phyloP scores from a whole-genome alignment of 179 eudicot genomes.

The Silene noctiflora region DNA sequence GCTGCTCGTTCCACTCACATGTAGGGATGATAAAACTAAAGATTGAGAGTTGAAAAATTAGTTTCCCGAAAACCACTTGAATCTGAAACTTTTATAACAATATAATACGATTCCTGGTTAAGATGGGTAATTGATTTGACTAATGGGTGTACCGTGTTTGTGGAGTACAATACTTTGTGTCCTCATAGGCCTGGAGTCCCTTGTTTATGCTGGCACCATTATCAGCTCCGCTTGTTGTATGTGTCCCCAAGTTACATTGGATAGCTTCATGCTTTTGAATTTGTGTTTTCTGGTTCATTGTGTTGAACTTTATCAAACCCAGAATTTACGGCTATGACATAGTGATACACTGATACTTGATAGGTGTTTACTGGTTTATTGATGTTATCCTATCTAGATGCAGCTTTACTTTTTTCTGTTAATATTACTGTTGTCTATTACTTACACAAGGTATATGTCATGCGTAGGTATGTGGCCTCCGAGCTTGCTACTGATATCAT shows the following conservation, averaged over 20 bases:
- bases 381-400: neutral
- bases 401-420: neutral
- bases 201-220: no score
- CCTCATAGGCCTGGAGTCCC: no score
- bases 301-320: neutral
- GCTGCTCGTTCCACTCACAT: neutral
- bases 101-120: no score
- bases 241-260: neutral
- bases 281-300: neutral
- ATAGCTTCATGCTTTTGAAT: neutral
- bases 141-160: no score
- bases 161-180: no score
- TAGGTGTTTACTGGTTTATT: neutral
- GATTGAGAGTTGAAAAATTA: neutral
- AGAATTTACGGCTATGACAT: neutral
- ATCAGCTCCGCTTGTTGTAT: no score
- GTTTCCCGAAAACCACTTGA: neutral
- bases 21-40: neutral
- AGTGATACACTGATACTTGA: slow-evolving; percentile 5
- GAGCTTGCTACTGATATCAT: slow-evolving; percentile 64
- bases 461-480: slow-evolving; percentile 60
- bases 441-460: slow-evolving; percentile 14
- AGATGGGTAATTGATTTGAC: no score
- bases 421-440: slow-evolving; percentile 12
- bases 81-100: neutral